Conservation (phyloP, 495 filamentous ascomycete species). For the Penicillium robsamsonii region DNA sequence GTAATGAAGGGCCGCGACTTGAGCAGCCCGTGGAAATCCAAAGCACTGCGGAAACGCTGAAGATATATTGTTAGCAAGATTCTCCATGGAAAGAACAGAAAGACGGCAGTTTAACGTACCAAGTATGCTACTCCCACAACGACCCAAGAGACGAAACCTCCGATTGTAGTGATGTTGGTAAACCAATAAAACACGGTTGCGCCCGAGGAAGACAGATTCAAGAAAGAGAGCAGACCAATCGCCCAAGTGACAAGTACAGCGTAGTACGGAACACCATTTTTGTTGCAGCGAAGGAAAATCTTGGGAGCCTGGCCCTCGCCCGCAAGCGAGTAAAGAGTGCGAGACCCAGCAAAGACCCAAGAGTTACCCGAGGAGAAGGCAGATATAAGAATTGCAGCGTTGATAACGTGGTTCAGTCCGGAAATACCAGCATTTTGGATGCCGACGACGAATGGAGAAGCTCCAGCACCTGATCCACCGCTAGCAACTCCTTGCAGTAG, state of each 20-base stretch:
- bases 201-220: slow-evolving; percentile 44
- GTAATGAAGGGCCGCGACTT: slow-evolving; percentile 54
- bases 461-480: slow-evolving; percentile 42
- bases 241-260: slow-evolving; percentile 49
- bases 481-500: slow-evolving; percentile 52
- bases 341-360: slow-evolving; percentile 71
- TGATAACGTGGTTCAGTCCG: slow-evolving; percentile 69
- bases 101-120: slow-evolving; percentile 14
- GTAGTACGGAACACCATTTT: slow-evolving; percentile 47
- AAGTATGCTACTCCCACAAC: slow-evolving; percentile 32
- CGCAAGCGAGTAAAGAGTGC: slow-evolving; percentile 75
- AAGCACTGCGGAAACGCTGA: slow-evolving; percentile 47
- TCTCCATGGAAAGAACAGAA: neutral
- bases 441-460: slow-evolving; percentile 58
- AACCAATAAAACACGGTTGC: slow-evolving; percentile 56
- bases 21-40: slow-evolving; percentile 38
- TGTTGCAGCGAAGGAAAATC: slow-evolving; percentile 40
- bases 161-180: slow-evolving; percentile 58
- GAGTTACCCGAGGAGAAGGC: slow-evolving; percentile 71
- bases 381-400: slow-evolving; percentile 67
- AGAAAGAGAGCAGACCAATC: slow-evolving; percentile 48
- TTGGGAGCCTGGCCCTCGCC: slow-evolving; percentile 63
- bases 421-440: slow-evolving; percentile 60
- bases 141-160: slow-evolving; percentile 61
- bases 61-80: neutral